Evolutionary conservation across 345 rosid genomes (phyloP), one percentile per base, ranked within the genome.

Genomic region (Citrus reticulata): DNA sequence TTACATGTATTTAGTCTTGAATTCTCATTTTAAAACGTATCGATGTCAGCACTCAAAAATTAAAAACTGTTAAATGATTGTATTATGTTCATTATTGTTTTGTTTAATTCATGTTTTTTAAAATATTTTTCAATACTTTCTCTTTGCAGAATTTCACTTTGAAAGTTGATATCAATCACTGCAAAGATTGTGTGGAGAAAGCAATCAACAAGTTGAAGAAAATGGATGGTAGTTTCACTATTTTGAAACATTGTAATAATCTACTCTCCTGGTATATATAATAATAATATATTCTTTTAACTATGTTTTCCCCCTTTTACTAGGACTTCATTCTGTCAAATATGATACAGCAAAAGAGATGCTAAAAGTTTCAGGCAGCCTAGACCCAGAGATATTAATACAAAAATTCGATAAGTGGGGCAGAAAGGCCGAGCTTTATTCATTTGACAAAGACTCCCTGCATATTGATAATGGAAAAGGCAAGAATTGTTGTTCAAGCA

Each of bases 401-500:
- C 22, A 62, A 9, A 74, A 74, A 59, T 74, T 74, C 49, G 70
- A 22, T 19, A 35, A 19, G 39, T 75, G 70, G 61, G 78, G 78
- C 30, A 75, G 37, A 75, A 49, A 42, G 22, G 70, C 78, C 20
- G 61, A 75, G 46, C 78, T 75, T 30, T 49, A 40, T 60, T 75
- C 60, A 20, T 62, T 75, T 11, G 22, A 75, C 5, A 75, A 17
- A 14, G 37, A 51, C 39, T 29, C 60, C 24, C 19, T 4, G 73
- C 35, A 70, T 4, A 29, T 27, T 14, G 25, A 14, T 9, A 20
- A 17, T 17, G 77, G 9, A 2, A 37, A 35, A 72, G 13, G 49
- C 75, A 72, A 37, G 7, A 27, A 25, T 20, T 20, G 51, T 37
- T 24, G 54, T 7, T 60, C 74, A 32, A 22, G 68, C 55, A 60